Evolutionary conservation across 2,329 filamentous ascomycete species (phyloP).

Genomic region (Amauroascus niger): DNA sequence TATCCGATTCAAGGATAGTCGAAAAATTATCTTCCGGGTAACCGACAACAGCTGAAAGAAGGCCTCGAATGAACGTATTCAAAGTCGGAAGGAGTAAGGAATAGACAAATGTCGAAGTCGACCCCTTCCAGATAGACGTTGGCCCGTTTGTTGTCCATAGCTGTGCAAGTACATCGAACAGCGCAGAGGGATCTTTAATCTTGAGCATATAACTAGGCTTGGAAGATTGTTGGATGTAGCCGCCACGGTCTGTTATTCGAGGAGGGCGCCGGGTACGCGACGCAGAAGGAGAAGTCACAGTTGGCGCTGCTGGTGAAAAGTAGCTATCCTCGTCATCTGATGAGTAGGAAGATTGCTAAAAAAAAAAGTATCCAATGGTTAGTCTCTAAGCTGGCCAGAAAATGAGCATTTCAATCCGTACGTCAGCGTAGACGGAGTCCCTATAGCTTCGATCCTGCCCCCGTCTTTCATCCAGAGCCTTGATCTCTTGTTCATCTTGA

Average conservation of each 20-base stretch:
- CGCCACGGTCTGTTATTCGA: constrained; percentile 39
- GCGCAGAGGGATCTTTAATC: constrained; percentile 65
- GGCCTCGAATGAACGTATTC: constrained; percentile 83
- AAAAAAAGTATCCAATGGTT: background rate
- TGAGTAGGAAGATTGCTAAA: constrained; percentile 33
- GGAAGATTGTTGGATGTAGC: constrained; percentile 35
- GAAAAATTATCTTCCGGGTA: constrained; percentile 64
- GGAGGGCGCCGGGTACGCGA: constrained; percentile 32
- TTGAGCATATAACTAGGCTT: constrained; percentile 52
- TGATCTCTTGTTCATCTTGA: constrained; percentile 29
- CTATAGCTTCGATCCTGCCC: constrained; percentile 22
- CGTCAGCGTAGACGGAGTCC: constrained; percentile 26
- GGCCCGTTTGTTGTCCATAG: constrained; percentile 82
- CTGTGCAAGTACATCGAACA: constrained; percentile 77
- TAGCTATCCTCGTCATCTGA: constrained; percentile 73
- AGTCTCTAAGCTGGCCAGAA: constrained; percentile 11
- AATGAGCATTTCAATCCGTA: constrained; percentile 16
- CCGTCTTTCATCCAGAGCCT: constrained; percentile 24
- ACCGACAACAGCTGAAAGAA: constrained; percentile 83
- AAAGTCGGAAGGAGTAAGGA: constrained; percentile 74
- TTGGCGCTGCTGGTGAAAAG: constrained; percentile 57
- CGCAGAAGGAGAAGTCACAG: constrained; percentile 32
- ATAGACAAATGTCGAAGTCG: constrained; percentile 88
- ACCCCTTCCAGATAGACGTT: constrained; percentile 88
- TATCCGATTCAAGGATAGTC: constrained; percentile 53